phyloP scores from a whole-genome alignment of 352 stramenopile genomes.

The Thraustochytrium striatum region DNA sequence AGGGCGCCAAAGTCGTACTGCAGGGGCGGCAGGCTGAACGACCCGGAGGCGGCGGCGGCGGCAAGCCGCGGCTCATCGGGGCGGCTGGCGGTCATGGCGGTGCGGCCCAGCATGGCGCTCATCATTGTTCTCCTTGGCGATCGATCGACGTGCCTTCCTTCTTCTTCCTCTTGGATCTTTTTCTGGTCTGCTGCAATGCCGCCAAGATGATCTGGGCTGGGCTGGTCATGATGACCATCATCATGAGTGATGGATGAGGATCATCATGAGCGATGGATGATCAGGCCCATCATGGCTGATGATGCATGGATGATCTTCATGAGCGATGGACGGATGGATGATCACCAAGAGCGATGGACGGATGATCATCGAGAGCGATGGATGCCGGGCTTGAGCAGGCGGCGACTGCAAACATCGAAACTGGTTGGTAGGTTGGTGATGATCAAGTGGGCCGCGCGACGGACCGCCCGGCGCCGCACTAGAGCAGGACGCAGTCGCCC shows the following conservation, averaged over 20 bases:
- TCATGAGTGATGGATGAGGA: no score
- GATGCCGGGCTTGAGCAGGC: background rate
- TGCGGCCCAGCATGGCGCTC: background rate
- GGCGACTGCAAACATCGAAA: background rate
- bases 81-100: background rate
- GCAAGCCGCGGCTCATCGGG: background rate
- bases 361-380: background rate
- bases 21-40: conserved; percentile 69
- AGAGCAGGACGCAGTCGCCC: background rate
- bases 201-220: background rate
- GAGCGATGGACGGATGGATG: background rate
- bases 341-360: background rate
- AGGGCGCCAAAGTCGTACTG: conserved; percentile 76
- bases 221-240: background rate
- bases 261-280: no score
- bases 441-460: background rate
- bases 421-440: background rate
- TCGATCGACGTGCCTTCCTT: background rate
- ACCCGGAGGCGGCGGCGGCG: background rate
- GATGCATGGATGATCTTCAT: background rate
- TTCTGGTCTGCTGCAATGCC: background rate
- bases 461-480: no score
- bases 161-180: background rate
- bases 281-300: no score
- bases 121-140: background rate